Evolutionary conservation across 352 stramenopile genomes (phyloP).

Genomic region (Salisapilia sapeloensis): DNA sequence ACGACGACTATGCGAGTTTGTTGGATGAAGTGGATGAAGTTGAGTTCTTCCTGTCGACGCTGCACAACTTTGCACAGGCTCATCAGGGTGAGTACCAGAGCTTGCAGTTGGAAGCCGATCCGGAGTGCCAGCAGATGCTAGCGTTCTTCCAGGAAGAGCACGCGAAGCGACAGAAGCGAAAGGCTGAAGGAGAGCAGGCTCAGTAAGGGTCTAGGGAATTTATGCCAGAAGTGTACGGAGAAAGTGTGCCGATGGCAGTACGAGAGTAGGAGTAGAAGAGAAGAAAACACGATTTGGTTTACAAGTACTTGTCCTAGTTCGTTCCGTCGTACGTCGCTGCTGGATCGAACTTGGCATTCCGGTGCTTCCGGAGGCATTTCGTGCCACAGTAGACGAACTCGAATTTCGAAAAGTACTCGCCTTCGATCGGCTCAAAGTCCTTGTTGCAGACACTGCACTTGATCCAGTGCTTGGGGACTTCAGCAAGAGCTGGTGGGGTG

Average conservation of each 20-base stretch:
- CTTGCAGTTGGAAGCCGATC: conserved; percentile 37
- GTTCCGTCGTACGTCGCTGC: too few relatives aligned
- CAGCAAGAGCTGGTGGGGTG: conserved; percentile 19
- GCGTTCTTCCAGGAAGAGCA: conserved; percentile 38
- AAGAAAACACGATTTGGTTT: too few relatives aligned
- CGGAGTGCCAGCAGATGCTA: conserved; percentile 34
- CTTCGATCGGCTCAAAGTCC: conserved; percentile 67
- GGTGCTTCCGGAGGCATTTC: conserved; percentile 68
- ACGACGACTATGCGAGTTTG: conserved; percentile 88
- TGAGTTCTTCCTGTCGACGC: conserved; percentile 79
- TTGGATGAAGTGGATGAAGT: conserved; percentile 89
- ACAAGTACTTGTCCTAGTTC: too few relatives aligned
- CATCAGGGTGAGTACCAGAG: conserved; percentile 35
- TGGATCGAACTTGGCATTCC: too few relatives aligned
- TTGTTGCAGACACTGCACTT: conserved; percentile 55
- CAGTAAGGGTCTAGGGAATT: too few relatives aligned
- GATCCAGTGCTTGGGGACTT: conserved; percentile 53
- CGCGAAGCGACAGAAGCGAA: conserved; percentile 22
- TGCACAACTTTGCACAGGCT: conserved; percentile 57
- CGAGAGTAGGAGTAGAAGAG: too few relatives aligned
- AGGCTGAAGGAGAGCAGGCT: too few relatives aligned
- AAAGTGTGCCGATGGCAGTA: too few relatives aligned
- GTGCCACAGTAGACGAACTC: conserved; percentile 65
- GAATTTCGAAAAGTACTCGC: conserved; percentile 81
- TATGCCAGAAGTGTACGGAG: too few relatives aligned